phyloP scores from a whole-genome alignment of 2,329 filamentous ascomycete genomes.

The Neophaeococcomyces aloes region DNA sequence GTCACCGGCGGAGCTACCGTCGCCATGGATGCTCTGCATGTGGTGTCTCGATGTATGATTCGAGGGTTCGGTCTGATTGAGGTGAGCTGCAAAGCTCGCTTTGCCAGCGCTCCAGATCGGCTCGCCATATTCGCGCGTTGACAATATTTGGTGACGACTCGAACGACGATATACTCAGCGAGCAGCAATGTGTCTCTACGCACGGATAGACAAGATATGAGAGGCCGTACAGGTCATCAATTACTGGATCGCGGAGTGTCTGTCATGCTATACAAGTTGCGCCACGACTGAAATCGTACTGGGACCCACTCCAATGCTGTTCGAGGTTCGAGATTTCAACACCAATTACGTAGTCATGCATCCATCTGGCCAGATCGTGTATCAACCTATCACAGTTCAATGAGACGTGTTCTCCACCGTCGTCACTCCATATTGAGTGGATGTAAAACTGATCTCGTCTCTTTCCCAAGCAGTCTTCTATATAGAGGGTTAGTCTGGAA shows the following conservation, averaged over 20 bases:
- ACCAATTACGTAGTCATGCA: neutral
- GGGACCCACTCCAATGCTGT: neutral
- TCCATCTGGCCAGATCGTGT: no score
- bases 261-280: neutral
- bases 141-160: neutral
- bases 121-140: neutral
- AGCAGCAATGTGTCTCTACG: neutral
- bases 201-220: neutral
- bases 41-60: conserved; percentile 4
- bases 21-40: conserved; percentile 35
- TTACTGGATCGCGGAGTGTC: neutral
- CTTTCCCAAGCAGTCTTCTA: no score
- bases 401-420: no score
- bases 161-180: neutral
- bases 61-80: conserved; percentile 3
- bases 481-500: no score
- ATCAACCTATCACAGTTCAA: no score
- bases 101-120: neutral
- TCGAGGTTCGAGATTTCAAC: no score
- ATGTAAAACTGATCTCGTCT: no score
- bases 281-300: neutral
- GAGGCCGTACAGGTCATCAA: neutral
- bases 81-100: conserved; percentile 3
- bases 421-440: no score
- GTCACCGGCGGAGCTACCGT: conserved; percentile 66